phyloP scores from a whole-genome alignment of 306 rosid genomes.

The Gleditsia sinensis region DNA sequence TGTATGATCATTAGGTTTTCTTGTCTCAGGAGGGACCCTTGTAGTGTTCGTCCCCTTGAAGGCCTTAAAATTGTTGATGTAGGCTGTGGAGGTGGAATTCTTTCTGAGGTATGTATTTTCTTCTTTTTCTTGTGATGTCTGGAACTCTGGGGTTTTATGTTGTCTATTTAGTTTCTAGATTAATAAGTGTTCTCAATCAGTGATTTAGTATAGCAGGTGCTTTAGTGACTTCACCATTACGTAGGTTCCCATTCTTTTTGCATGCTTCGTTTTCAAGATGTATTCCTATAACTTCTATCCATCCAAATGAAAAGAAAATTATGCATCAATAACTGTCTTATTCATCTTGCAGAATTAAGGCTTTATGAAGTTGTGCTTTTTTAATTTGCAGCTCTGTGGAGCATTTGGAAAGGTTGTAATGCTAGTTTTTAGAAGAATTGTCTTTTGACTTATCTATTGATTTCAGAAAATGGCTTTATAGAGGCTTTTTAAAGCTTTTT shows the following conservation, averaged over 20 bases:
- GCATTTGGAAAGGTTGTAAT: too few species aligned
- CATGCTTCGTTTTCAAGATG: not conserved
- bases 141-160: not conserved
- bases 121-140: constrained; percentile 2
- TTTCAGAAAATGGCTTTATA: too few species aligned
- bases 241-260: not conserved
- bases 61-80: constrained; percentile 88
- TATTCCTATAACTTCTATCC: not conserved
- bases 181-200: not conserved
- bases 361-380: not conserved
- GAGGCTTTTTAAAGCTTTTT: too few species aligned
- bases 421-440: too few species aligned
- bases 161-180: not conserved
- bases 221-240: not conserved
- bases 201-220: not conserved
- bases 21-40: constrained; percentile 78
- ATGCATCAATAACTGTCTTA: not conserved
- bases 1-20: constrained; percentile 23
- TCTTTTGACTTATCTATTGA: too few species aligned
- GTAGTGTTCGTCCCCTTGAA: constrained; percentile 68
- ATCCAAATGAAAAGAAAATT: not conserved
- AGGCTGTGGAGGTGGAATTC: constrained; percentile 99
- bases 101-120: constrained; percentile 66
- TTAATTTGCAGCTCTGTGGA: too few species aligned
- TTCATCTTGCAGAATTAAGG: not conserved